Percentiles rank a stretch among this genome's conserved stretches.
phyloP scores from a whole-genome alignment of 192 early-diverging fungal species.

The Linnemannia elongata region DNA sequence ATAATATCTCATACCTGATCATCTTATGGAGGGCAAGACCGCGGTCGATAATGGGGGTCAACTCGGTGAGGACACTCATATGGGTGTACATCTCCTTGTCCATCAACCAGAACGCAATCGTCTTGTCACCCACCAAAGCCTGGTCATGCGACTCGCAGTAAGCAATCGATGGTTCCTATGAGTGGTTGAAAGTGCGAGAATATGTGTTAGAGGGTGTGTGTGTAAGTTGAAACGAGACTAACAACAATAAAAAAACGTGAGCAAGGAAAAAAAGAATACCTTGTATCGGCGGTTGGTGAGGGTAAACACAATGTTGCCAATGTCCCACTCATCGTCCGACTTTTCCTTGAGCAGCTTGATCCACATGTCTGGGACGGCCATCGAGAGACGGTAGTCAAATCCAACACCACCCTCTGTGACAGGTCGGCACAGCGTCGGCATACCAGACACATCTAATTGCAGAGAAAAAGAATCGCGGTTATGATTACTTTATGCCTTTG shows the following conservation, averaged over 20 bases:
- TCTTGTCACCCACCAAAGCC: slow-evolving; percentile 98
- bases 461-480: neutral
- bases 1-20: slow-evolving; percentile 74
- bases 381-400: slow-evolving; percentile 96
- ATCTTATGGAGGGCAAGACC: slow-evolving; percentile 97
- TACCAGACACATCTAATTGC: slow-evolving; percentile 93
- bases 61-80: slow-evolving; percentile 85
- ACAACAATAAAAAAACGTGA: neutral
- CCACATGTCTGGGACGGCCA: slow-evolving; percentile 99
- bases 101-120: slow-evolving; percentile 99
- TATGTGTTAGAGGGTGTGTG: neutral
- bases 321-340: slow-evolving; percentile 92
- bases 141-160: slow-evolving; percentile 98
- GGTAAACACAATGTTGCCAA: slow-evolving; percentile 87
- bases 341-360: slow-evolving; percentile 97
- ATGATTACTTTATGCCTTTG: neutral
- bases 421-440: slow-evolving; percentile 95
- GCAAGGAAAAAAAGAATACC: slow-evolving; percentile 49
- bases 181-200: neutral
- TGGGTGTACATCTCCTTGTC: slow-evolving; percentile 99
- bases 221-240: neutral
- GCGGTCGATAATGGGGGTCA: slow-evolving; percentile 95
- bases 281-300: slow-evolving; percentile 92
- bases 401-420: slow-evolving; percentile 93
- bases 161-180: slow-evolving; percentile 92